phyloP scores from a whole-genome alignment of 345 rosid genomes.

The Eucalyptus marginata region DNA sequence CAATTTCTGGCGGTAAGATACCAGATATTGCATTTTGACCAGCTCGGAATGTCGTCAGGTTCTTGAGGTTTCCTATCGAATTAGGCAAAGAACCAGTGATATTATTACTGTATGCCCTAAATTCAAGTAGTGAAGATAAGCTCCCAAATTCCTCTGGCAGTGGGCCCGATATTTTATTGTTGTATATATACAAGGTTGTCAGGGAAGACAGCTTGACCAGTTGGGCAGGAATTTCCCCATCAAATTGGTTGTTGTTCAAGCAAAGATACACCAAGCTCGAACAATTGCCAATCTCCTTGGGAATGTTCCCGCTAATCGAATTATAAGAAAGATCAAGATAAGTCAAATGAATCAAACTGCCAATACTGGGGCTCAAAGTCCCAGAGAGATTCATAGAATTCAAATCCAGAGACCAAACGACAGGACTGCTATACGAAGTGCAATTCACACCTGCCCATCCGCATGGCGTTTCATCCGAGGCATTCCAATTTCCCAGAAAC shows the following conservation, averaged over 20 bases:
- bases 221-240: conserved; percentile 53
- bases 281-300: conserved; percentile 68
- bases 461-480: conserved; percentile 65
- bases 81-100: conserved; percentile 69
- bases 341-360: conserved; percentile 46
- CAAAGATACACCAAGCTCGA: conserved; percentile 29
- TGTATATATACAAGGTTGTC: conserved; percentile 48
- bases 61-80: conserved; percentile 65
- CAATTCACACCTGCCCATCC: conserved; percentile 78
- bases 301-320: conserved; percentile 38
- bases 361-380: conserved; percentile 49
- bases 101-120: conserved; percentile 73
- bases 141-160: conserved; percentile 62
- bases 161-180: conserved; percentile 69
- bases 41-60: conserved; percentile 42
- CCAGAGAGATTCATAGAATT: conserved; percentile 78
- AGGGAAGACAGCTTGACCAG: conserved; percentile 26
- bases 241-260: conserved; percentile 60
- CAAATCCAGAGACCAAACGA: conserved; percentile 58
- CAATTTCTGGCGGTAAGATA: conserved; percentile 57
- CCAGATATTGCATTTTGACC: conserved; percentile 85
- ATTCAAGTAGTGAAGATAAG: conserved; percentile 48
- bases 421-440: conserved; percentile 21
- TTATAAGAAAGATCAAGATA: conserved; percentile 60
- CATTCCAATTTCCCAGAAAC: conserved; percentile 53